Base-by-base conservation (phyloP, 1,284 basidiomycete genomes). In the Ganoderma lucidum region DNA sequence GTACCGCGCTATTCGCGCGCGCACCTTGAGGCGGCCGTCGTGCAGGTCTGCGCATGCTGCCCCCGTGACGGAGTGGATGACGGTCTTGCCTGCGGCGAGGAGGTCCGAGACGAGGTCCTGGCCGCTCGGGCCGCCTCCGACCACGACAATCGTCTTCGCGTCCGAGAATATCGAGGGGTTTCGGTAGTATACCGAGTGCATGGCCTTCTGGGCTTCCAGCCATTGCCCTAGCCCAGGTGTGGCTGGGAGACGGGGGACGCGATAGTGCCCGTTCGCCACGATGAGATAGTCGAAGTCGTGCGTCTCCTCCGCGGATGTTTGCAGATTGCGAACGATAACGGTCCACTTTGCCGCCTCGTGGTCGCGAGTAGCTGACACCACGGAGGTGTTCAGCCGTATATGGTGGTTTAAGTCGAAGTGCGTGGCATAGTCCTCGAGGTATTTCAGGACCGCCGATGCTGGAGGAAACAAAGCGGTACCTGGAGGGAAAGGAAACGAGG, bases 211-310 rank as follows among this genome's bases (percentile, higher is more conserved):
- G 2, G 78, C 73, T 2, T 77, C 77, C 5, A 89, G 74, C 93
- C 93, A 94, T 12, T 78, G 71, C 19, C 81, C 75, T 3, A 94
- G 75, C 1, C 93, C 92, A 2, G 88, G 85, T 9, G 85, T 83
- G 56, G 81, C 69, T 2, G 92, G 92, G 65, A 88, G 85, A 41
- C 86, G 85, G 1, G 93, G 93, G 17, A 85, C 73, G 56, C 82
- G 84, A 75, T 92, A 90, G 77, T 93, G 93, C 0, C 93, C 93
- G 71, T 93, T 94, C 45, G 90, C 90, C 28, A 93, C 83, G 55
- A 94, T 79, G 56, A 94, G 75, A 32, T 87, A 81, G 73, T 94
- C 91, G 72, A 88, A 93, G 2, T 79, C 70, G 23, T 80, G 71
- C 0, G 70, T 74, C 51, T 86, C 81, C 0, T 65, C 73, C 35